Base-by-base conservation (phyloP, 257 asterid species). In the Solanum ossicruentum region DNA sequence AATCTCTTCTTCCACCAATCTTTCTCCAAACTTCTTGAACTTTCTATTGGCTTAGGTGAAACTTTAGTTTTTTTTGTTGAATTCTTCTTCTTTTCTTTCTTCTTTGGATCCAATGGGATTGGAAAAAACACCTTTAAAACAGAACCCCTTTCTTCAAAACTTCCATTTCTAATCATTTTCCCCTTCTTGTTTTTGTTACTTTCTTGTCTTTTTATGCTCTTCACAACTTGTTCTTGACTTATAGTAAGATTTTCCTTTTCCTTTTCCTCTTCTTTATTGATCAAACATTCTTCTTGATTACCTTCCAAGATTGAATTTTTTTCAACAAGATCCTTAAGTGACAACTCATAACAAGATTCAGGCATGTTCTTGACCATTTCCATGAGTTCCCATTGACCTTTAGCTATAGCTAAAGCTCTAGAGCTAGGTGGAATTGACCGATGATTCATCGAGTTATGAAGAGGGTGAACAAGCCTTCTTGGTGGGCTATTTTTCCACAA, bases 321-420 rank as follows among this genome's bases (percentile, higher is more conserved):
- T 85, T 93, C 98, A 8, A 95, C 98, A 0, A 95, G 89, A 87
- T 95, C 98, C 26, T 90, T 95, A 41, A 95, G 75, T 28, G 98
- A 87, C 1, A 95, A 92, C 51, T 93, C 98, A 70, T 93, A 95
- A 79, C 90, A 88, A 0, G 96, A 86, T 69, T 93, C 98, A 8
- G 98, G 97, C 98, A 95, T 93, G 87, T 88, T 89, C 57, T 86
- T 92, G 80, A 93, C 97, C 97, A 95, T 93, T 28, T 95, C 98
- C 98, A 95, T 95, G 28, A 95, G 97, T 80, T 95, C 98, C 93
- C 87, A 85, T 87, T 92, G 95, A n/a, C 98, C 98, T 73, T 90
- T 89, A 4, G 90, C 95, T 57, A 95, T 95, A 28, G 98, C 98
- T 3, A 89, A 88, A 10, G 95, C 86, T 81, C 95, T 89, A 0